Evolutionary conservation across 2,329 filamentous ascomycete species (phyloP).

Genomic region (Colletotrichum incanum): DNA sequence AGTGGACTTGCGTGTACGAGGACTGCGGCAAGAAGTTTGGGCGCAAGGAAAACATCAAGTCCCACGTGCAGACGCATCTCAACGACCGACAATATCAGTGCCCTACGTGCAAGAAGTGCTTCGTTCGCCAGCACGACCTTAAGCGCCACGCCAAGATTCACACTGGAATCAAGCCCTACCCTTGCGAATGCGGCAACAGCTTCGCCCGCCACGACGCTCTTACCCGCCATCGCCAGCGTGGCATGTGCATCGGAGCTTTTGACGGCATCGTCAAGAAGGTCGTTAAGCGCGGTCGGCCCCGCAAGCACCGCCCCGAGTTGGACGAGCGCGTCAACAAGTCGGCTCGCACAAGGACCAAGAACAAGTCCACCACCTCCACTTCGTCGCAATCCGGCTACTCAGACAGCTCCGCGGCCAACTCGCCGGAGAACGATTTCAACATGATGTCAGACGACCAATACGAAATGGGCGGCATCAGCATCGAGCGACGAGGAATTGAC

Average conservation of each 20-base stretch:
- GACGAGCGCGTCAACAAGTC: conserved; percentile 72
- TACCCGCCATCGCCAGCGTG: conserved; percentile 92
- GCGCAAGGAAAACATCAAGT: conserved; percentile 99
- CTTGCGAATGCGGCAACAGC: conserved; percentile 93
- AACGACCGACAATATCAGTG: conserved; percentile 97
- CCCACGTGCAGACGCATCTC: conserved; percentile 97
- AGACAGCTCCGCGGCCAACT: conserved; percentile 69
- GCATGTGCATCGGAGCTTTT: conserved; percentile 96
- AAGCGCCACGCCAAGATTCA: conserved; percentile 99
- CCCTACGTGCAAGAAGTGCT: conserved; percentile 93
- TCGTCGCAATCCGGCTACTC: conserved; percentile 72
- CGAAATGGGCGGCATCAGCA: conserved; percentile 60
- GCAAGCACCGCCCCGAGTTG: conserved; percentile 73
- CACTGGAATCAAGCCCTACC: conserved; percentile 94
- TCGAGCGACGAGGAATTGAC: conserved; percentile 39
- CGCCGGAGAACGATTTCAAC: conserved; percentile 65
- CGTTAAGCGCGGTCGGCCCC: conserved; percentile 75
- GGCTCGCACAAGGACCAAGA: conserved; percentile 69
- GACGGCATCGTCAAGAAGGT: conserved; percentile 79
- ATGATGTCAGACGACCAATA: conserved; percentile 54
- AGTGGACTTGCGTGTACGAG: conserved; percentile 84
- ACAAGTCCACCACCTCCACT: conserved; percentile 64
- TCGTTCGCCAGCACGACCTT: conserved; percentile 96
- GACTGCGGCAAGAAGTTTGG: conserved; percentile 92
- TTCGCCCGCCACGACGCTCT: conserved; percentile 97